A percentile compares a stretch with the other conserved stretches of the same genome.
Evolutionary conservation across 192 early-diverging fungal species (phyloP).

Genomic region (Linnemannia elongata): DNA sequence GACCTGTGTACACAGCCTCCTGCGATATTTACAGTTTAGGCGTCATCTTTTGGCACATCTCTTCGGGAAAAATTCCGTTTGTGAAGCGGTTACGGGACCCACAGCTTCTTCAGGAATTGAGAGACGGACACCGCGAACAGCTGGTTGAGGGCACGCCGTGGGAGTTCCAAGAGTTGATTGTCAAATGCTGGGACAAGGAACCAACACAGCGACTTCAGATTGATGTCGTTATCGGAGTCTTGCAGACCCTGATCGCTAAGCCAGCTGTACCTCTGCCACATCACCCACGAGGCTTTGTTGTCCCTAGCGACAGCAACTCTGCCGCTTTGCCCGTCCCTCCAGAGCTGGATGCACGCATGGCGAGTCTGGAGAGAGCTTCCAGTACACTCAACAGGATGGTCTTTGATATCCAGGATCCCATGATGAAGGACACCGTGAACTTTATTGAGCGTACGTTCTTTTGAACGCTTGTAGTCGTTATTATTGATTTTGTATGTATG

Average conservation of each 20-base stretch:
- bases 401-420: slow-evolving; percentile 49
- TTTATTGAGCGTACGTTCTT: slow-evolving; percentile 36
- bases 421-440: slow-evolving; percentile 36
- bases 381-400: slow-evolving; percentile 47
- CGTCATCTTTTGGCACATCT: slow-evolving; percentile 60
- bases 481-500: not conserved
- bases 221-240: slow-evolving; percentile 54
- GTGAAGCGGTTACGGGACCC: slow-evolving; percentile 33
- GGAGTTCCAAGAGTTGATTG: slow-evolving; percentile 52
- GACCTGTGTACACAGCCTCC: slow-evolving; percentile 48
- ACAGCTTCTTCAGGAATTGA: slow-evolving; percentile 34
- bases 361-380: slow-evolving; percentile 37
- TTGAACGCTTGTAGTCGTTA: not conserved
- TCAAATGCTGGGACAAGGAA: slow-evolving; percentile 55
- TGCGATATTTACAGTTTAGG: slow-evolving; percentile 60
- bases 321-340: slow-evolving; percentile 47
- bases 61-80: slow-evolving; percentile 55
- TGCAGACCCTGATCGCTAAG: slow-evolving; percentile 46
- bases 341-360: slow-evolving; percentile 39
- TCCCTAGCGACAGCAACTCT: slow-evolving; percentile 31
- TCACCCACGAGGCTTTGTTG: slow-evolving; percentile 31
- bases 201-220: slow-evolving; percentile 50
- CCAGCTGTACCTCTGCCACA: slow-evolving; percentile 37
- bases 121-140: slow-evolving; percentile 39
- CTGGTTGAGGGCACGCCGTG: slow-evolving; percentile 49